Base-by-base conservation (phyloP, 179 eudicot species). In the Spinacia oleracea region DNA sequence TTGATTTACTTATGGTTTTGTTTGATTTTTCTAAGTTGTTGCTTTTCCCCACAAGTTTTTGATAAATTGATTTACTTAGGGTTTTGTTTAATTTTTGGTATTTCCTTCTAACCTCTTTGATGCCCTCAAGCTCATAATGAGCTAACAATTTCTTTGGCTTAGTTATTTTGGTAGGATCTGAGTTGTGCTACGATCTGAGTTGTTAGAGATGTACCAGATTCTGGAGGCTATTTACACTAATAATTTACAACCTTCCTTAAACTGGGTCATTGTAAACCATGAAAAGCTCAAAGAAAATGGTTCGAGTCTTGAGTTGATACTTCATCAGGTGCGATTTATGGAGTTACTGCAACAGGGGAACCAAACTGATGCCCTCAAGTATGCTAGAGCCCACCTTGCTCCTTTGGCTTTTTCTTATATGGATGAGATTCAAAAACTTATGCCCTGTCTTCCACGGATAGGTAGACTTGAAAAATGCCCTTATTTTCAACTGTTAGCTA, bases 391-490 rank as follows among this genome's bases (percentile, higher is more conserved):
- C 38, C 82, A 79, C 78, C 70, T 91, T 21, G 77, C 89, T 43
- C 90, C 87, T 6, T 85, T 86, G 66, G 83, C 91, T 72, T 40
- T 77, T 35, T 79, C 58, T 25, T 87, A 85, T 63, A 80, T 83
- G 82, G 50, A 81, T 32, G 91, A 86, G 78, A 77, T 89, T 72
- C 89, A 88, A 62, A 86, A 84, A 81, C 91, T 91, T 45, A 85
- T 79, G 81, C 84, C 85, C 14, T 89, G 89, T 75, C 84, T 89
- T 60, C 35, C 89, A 66, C 88, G 91, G 91, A 87, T 87, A 40
- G 91, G 89, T 15, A 88, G 74, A 53, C 89, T 89, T 16, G 88
- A 89, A 8, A 78, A 46, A 34, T 91, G 91, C 27, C 95, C 95
- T 29, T 88, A 91, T 38, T 73, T 83, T 0, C 83, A 88, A 20